Base-by-base conservation (phyloP, 2,329 filamentous ascomycete genomes). In the Botrytis byssoidea region DNA sequence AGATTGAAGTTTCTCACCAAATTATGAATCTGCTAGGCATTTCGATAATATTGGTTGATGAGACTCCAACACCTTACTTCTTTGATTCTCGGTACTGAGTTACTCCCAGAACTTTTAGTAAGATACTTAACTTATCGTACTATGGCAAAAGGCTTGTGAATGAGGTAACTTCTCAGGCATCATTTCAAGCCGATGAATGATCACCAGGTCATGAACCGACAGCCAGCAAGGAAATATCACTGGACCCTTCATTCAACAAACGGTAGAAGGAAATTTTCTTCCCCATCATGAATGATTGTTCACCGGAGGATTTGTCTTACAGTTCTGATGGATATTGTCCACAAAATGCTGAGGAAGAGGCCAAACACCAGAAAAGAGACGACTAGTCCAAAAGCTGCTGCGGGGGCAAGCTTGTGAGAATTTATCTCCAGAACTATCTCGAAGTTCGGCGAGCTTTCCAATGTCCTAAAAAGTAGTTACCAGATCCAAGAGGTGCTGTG, bases 401-500 rank as follows among this genome's bases (percentile, higher is more conserved):
- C 3, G 25, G 42, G 37, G 16, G 29, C 48, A 18, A 20, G 14
- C 8, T 44, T 12, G 16, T 12, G 4, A 1, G 4, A 1, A 22
- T 20, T 14, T 14, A 22, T 32, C 1, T 32, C 16, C 9, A 32
- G 25, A 42, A 8, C n/a, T n/a, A 32, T 4, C 18, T 32, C 4
- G 10, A 46, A 29, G 9, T 22, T 29, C 1, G 3, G 5, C 4
- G 14, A 12, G 16, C 2, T 22, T 46, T 32, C 10, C 4, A 0
- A 65, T 9, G 2, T 32, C 2, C 9, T 32, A 16, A 1, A 4
- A 22, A 64, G 9, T 1, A 1, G 14, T 9, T 22, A 7, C 2
- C 5, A 14, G 0, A 32, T 8, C 8, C 16, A 20, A 32, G 22
- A 18, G 10, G n/a, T 7, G 0, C 9, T 8, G 7, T 9, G 20